Conservation (phyloP, 1,284 basidiomycete species). For the Ceratobasidium sp. region DNA sequence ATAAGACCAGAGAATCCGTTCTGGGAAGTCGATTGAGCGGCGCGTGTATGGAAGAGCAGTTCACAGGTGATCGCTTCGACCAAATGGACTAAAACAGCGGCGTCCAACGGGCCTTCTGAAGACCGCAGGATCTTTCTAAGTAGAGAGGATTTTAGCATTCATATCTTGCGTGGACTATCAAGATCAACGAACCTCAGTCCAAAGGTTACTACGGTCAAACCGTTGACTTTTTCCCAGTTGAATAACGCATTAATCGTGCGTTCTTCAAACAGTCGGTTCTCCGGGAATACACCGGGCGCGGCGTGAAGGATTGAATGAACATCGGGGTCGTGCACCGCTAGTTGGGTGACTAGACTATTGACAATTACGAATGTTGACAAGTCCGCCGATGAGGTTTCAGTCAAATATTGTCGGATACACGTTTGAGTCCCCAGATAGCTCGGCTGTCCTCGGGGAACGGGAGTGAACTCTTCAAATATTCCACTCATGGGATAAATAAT, state of each 20-base stretch:
- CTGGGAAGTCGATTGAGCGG: neutral
- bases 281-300: neutral
- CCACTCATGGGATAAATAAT: neutral
- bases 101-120: slow-evolving; percentile 3
- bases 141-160: neutral
- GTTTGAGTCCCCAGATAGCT: neutral
- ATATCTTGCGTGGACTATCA: neutral
- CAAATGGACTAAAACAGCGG: slow-evolving; percentile 9
- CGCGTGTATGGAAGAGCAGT: neutral
- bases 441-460: neutral
- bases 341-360: neutral
- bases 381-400: neutral
- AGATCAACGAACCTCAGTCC: neutral
- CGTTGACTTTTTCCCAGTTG: neutral
- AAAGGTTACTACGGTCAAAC: neutral
- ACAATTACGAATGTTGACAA: neutral
- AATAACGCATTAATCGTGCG: neutral
- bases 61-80: slow-evolving; percentile 20
- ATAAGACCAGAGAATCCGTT: slow-evolving; percentile 24
- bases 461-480: neutral
- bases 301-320: neutral
- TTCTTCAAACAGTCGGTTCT: neutral
- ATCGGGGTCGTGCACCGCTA: neutral
- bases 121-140: neutral
- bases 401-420: neutral